Percentiles rank a stretch among this genome's conserved stretches.
phyloP scores from a whole-genome alignment of 2,329 filamentous ascomycete species.

The Atkinsonella hypoxylon region DNA sequence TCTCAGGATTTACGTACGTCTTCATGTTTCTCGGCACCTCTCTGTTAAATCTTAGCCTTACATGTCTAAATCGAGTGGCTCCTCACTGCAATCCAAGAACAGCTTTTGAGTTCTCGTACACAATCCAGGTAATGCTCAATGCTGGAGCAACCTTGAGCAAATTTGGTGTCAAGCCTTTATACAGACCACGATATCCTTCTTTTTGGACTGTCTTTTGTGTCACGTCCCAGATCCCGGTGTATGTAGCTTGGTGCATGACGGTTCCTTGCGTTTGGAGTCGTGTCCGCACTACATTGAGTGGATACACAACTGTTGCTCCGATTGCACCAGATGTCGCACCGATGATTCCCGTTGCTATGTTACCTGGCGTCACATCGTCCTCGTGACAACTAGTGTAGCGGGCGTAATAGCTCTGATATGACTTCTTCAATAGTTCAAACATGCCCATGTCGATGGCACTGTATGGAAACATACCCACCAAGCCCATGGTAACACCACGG shows the following conservation, averaged over 20 bases:
- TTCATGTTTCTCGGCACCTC: background rate
- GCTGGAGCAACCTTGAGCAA: slow-evolving; percentile 92
- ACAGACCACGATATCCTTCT: slow-evolving; percentile 77
- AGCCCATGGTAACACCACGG: slow-evolving; percentile 83
- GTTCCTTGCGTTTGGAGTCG: slow-evolving; percentile 91
- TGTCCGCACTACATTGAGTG: slow-evolving; percentile 85
- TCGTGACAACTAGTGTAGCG: slow-evolving; percentile 59
- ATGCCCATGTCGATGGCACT: slow-evolving; percentile 93
- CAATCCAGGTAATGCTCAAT: slow-evolving; percentile 88
- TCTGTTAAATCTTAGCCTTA: no score
- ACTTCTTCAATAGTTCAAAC: slow-evolving; percentile 82
- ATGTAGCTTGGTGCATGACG: slow-evolving; percentile 77
- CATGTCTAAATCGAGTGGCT: no score
- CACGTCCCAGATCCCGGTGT: slow-evolving; percentile 85
- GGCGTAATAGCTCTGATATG: slow-evolving; percentile 59
- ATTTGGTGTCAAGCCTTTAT: slow-evolving; percentile 92
- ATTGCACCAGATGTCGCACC: slow-evolving; percentile 86
- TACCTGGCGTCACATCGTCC: slow-evolving; percentile 70
- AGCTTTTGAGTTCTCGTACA: slow-evolving; percentile 83
- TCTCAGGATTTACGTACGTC: no score
- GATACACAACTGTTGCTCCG: slow-evolving; percentile 89
- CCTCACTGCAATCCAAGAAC: slow-evolving; percentile 40
- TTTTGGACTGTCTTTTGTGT: slow-evolving; percentile 68
- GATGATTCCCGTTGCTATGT: slow-evolving; percentile 76
- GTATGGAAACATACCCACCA: slow-evolving; percentile 96